Base-by-base conservation (phyloP, 345 rosid species). In the Acer yangbiense region DNA sequence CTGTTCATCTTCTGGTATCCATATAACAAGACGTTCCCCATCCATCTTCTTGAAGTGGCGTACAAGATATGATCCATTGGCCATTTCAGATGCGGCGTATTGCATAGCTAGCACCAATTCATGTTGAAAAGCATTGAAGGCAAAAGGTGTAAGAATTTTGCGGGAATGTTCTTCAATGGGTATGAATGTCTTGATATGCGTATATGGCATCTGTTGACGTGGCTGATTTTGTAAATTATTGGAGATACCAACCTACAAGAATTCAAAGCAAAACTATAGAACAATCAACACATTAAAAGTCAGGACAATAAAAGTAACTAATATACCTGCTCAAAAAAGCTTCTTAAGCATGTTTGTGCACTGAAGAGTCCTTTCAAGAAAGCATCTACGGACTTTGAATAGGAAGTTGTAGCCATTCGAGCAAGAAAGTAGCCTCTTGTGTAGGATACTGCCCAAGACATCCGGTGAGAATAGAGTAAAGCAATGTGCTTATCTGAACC, bases 261-360 rank as follows among this genome's bases (percentile, higher is more conserved):
- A 18, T 32, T 48, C 57, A 64, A 73, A 46, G 46, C 27, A 68
- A 21, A 27, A 54, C 57, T 67, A 81, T 46, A 61, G 41, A 55
- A 61, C 64, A 68, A 55, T 20, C 18, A 20, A n/a, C 43, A 23
- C 62, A 71, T 14, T 7, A 74, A 58, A 64, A 25, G 32, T 60
- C 39, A 6, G 16, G 32, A 54, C 35, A 68, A 69, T 1, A 54
- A 66, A 60, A 57, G 63, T 32, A 73, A 52, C 50, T 69, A 70
- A 76, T 21, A 72, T 81, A 78, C 87, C 84, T 84, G 87, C 82
- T 81, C 82, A 76, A 84, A 81, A 32, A 84, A 81, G 72, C 81
- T 61, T 27, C 80, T 82, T 29, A 81, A 72, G 78, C 86, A 78
- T 21, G 78, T 68, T 62, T 83, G 86, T 8, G 78, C 71, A 65